Base-by-base conservation (phyloP, 1,284 basidiomycete genomes). In the Serendipita sp. region DNA sequence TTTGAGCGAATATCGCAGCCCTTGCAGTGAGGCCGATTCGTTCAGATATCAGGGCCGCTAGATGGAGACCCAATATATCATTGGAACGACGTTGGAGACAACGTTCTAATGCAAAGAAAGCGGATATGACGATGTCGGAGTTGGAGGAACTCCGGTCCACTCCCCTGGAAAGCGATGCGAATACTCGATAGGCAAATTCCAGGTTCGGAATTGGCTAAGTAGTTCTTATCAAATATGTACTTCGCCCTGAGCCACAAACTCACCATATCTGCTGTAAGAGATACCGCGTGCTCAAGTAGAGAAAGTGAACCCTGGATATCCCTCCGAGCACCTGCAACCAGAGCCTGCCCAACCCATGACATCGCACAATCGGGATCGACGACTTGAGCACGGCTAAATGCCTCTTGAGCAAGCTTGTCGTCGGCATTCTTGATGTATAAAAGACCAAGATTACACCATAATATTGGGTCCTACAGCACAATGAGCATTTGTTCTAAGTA, bases 291-390 rank as follows among this genome's bases (percentile, higher is more conserved):
- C 65, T 88, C 87, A 60, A 94, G 84, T 60, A 98, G 74, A 5
- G 84, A 79, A 17, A 78, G 76, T 0, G 90, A 85, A 63, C 91
- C 85, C 13, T 73, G 71, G 5, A 79, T 70, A 66, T 89, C 82
- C 0, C 82, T 83, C 64, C 87, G 84, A 47, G 75, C 72, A 13
- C 79, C 79, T 15, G 93, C 92, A 22, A 97, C 78, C 45, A 96
- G 74, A 3, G 87, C 93, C 71, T 95, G 93, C 0, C 94, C 96
- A 13, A 96, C 80, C 96, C 96, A 99, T n/a, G 93, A 86, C 32
- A 85, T 72, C 0, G 88, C 81, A 73, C 86, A 88, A 69, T 98
- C 95, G 1, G 96, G 92, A 74, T 98, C 93, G 22, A 94, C 78
- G 10, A 87, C 87, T 71, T 98, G 95, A 13, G 94, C 91, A 66